phyloP scores from a whole-genome alignment of 1,139 yeast species.

The Kodamaea anthophila region DNA sequence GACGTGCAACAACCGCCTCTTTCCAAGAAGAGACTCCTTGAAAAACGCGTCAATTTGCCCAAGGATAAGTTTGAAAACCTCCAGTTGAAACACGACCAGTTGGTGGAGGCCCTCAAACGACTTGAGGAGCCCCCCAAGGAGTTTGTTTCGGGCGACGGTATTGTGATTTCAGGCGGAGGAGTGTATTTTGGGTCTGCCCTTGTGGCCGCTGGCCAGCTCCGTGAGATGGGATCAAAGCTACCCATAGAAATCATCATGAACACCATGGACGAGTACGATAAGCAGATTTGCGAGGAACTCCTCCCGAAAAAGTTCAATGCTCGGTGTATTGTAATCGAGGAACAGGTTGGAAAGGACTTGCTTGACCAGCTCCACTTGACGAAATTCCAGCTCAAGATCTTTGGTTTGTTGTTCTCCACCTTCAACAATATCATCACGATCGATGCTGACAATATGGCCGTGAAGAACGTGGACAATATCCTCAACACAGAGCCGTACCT shows the following conservation, averaged over 20 bases:
- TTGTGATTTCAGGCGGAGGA: conserved; percentile 30
- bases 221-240: conserved; percentile 28
- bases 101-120: conserved; percentile 19
- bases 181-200: conserved; percentile 24
- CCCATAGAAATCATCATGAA: conserved; percentile 34
- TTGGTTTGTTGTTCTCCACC: conserved; percentile 29
- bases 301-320: conserved; percentile 25
- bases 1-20: conserved; percentile 13
- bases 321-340: conserved; percentile 26
- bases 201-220: conserved; percentile 25
- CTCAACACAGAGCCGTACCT: conserved; percentile 21
- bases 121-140: conserved; percentile 21
- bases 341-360: conserved; percentile 22
- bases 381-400: conserved; percentile 25
- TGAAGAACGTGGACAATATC: conserved; percentile 26
- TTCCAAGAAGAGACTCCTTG: conserved; percentile 13
- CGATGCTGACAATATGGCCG: conserved; percentile 33
- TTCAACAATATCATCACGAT: conserved; percentile 30
- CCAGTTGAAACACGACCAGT: conserved; percentile 19
- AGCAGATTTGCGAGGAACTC: conserved; percentile 25
- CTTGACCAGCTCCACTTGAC: conserved; percentile 14
- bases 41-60: conserved; percentile 16
- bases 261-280: conserved; percentile 19
- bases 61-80: conserved; percentile 18
- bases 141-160: conserved; percentile 29